Conservation (phyloP, 805 yeast species). For the Millerozyma miso region DNA sequence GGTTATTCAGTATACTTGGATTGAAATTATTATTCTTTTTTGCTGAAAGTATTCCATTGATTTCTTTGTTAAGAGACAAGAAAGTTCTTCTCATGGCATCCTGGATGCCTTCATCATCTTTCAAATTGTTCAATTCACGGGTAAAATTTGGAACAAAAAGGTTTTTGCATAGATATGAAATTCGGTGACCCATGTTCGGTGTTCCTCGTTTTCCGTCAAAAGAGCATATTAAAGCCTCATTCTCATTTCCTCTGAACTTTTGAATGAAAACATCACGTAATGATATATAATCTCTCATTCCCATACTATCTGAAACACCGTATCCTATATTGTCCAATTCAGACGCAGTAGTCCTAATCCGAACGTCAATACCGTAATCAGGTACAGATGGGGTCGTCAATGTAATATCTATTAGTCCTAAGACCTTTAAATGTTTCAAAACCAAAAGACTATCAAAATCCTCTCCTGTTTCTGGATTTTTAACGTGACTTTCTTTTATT, state of each 20-base stretch:
- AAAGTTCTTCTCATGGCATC: slow-evolving; percentile 84
- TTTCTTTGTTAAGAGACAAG: slow-evolving; percentile 72
- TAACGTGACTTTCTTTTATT: slow-evolving; percentile 62
- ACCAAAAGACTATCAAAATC: slow-evolving; percentile 64
- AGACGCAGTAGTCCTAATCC: slow-evolving; percentile 89
- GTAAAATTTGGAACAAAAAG: slow-evolving; percentile 64
- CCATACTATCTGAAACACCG: slow-evolving; percentile 89
- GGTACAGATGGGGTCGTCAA: slow-evolving; percentile 85
- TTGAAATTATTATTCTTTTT: slow-evolving; percentile 38
- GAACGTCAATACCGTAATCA: slow-evolving; percentile 75
- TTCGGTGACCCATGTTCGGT: slow-evolving; percentile 42
- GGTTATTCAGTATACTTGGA: slow-evolving; percentile 26
- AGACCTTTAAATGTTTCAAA: slow-evolving; percentile 61
- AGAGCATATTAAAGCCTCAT: slow-evolving; percentile 74
- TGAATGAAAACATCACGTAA: slow-evolving; percentile 84
- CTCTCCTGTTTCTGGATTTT: slow-evolving; percentile 52
- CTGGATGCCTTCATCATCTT: slow-evolving; percentile 45
- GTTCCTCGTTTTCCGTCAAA: slow-evolving; percentile 79
- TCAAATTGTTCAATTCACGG: slow-evolving; percentile 53
- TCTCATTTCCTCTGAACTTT: slow-evolving; percentile 78
- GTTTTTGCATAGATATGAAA: slow-evolving; percentile 71
- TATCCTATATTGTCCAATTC: slow-evolving; percentile 70
- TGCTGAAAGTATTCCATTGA: slow-evolving; percentile 58
- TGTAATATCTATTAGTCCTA: slow-evolving; percentile 95
- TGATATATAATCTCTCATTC: slow-evolving; percentile 59